Percentiles rank a stretch among this genome's conserved stretches.
Evolutionary conservation across 208 protist genomes (phyloP).

Genomic region (Naegleria gruberi): DNA sequence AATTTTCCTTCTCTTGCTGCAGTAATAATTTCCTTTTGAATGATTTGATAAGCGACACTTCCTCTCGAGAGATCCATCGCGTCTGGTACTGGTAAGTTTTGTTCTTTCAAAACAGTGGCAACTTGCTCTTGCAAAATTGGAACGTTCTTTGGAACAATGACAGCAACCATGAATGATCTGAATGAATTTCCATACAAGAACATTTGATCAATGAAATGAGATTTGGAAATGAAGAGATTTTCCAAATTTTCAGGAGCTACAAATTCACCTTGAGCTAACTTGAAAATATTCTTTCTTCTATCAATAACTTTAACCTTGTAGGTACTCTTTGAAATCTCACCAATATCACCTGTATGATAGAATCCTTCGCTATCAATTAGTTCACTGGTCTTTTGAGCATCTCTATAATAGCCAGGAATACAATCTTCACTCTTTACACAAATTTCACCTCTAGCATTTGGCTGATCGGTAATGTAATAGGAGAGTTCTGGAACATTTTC

Average conservation of each 20-base stretch:
- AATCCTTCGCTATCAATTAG: conserved; percentile 62
- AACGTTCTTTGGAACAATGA: conserved; percentile 17
- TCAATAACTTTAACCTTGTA: conserved; percentile 63
- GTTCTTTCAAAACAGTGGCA: neutral
- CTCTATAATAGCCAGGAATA: conserved; percentile 70
- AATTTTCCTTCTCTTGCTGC: neutral
- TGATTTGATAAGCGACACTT: neutral
- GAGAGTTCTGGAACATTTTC: conserved; percentile 59
- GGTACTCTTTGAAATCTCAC: conserved; percentile 39
- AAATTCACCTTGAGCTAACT: conserved; percentile 73
- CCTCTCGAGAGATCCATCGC: neutral
- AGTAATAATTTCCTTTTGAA: neutral
- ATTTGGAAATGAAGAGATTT: neutral
- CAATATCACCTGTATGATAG: conserved; percentile 77
- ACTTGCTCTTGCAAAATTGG: neutral
- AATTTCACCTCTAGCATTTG: conserved; percentile 50
- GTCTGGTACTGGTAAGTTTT: neutral
- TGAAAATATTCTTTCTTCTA: conserved; percentile 75
- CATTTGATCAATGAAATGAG: neutral
- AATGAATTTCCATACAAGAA: conserved; percentile 6
- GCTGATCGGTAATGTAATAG: conserved; percentile 46
- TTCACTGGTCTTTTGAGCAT: conserved; percentile 55
- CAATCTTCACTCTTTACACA: conserved; percentile 53
- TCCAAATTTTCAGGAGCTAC: conserved; percentile 1
- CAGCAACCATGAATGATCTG: neutral